phyloP scores from a whole-genome alignment of 2,329 filamentous ascomycete genomes.

The Fusarium guadeloupense region DNA sequence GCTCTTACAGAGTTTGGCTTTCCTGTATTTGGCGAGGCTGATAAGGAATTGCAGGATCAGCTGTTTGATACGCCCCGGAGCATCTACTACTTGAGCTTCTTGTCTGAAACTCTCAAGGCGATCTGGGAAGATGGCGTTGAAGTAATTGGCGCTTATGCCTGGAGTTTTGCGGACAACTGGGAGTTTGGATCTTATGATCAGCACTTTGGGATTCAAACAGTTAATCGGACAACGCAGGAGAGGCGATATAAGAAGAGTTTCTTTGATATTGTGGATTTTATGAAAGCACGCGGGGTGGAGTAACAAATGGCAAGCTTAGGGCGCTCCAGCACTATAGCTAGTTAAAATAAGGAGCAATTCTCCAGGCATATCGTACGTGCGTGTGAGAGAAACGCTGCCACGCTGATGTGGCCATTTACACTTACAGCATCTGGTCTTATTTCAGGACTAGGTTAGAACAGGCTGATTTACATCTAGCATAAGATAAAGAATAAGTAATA shows the following conservation, averaged over 20 bases:
- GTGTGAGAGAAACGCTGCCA: too few relatives aligned
- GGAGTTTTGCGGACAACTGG: slow-evolving; percentile 63
- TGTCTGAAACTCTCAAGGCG: slow-evolving; percentile 63
- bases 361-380: too few relatives aligned
- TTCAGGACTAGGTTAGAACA: too few relatives aligned
- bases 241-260: slow-evolving; percentile 66
- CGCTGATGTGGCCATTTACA: too few relatives aligned
- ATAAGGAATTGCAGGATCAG: slow-evolving; percentile 57
- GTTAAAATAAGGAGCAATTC: not conserved
- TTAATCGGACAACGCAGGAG: slow-evolving; percentile 62
- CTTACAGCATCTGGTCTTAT: too few relatives aligned
- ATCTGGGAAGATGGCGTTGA: slow-evolving; percentile 66
- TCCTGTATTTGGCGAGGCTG: slow-evolving; percentile 59
- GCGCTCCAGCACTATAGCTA: not conserved
- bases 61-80: slow-evolving; percentile 63
- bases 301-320: not conserved
- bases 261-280: slow-evolving; percentile 65
- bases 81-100: slow-evolving; percentile 63
- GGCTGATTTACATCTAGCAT: too few relatives aligned
- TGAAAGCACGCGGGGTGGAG: slow-evolving; percentile 47
- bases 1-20: slow-evolving; percentile 67
- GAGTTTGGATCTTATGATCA: slow-evolving; percentile 59
- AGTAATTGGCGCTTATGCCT: slow-evolving; percentile 63
- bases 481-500: too few relatives aligned
- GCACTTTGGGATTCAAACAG: slow-evolving; percentile 65